phyloP scores from a whole-genome alignment of 805 yeast species.

The Saccharomycopsis fodiens region DNA sequence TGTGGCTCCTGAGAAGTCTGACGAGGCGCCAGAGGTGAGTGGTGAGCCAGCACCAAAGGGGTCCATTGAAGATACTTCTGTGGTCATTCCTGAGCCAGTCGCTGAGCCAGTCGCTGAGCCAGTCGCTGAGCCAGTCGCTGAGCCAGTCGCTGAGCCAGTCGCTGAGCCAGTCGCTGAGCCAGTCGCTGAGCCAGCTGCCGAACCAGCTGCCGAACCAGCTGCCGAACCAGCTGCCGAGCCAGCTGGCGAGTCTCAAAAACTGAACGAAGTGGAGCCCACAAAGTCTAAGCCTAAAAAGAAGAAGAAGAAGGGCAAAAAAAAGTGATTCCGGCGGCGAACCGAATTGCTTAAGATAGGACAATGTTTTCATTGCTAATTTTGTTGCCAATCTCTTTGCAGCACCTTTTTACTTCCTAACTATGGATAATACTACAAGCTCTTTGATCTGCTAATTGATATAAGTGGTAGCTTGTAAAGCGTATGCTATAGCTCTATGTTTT shows the following conservation, averaged over 20 bases:
- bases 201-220: too few relatives aligned
- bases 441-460: too few relatives aligned
- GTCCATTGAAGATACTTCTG: background rate
- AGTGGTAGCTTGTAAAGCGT: too few relatives aligned
- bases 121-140: background rate
- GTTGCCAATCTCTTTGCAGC: too few relatives aligned
- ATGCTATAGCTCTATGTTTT: too few relatives aligned
- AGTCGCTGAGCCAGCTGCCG: too few relatives aligned
- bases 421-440: too few relatives aligned
- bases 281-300: background rate
- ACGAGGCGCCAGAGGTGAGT: background rate
- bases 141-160: background rate
- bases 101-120: constrained; percentile 1
- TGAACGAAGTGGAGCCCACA: background rate
- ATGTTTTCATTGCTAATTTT: too few relatives aligned
- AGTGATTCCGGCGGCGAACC: background rate
- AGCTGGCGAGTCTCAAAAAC: background rate
- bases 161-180: background rate
- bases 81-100: background rate
- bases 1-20: background rate
- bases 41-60: background rate
- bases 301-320: background rate
- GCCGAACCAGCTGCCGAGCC: too few relatives aligned
- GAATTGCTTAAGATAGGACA: background rate
- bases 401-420: too few relatives aligned